A percentile compares a stretch with the other conserved stretches of the same genome.
Evolutionary conservation across 495 filamentous ascomycete species (phyloP).

Genomic region (Annulohypoxylon moriforme): DNA sequence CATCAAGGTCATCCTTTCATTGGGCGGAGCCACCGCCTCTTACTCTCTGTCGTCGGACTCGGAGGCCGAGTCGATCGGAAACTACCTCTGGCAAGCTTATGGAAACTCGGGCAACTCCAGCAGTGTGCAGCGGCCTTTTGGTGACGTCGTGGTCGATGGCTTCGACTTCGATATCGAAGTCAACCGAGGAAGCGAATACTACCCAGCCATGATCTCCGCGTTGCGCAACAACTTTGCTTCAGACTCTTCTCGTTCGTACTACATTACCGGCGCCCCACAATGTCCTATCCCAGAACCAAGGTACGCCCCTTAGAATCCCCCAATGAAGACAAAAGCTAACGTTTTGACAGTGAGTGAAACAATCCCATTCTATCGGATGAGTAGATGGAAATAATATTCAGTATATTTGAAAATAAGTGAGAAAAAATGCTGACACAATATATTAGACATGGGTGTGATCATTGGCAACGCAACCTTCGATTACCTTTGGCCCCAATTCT

Average conservation of each 20-base stretch:
- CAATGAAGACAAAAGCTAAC: too few species aligned
- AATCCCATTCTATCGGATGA: too few species aligned
- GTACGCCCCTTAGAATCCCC: not conserved
- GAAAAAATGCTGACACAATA: too few species aligned
- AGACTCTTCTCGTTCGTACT: slow-evolving; percentile 59
- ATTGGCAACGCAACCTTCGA: slow-evolving; percentile 61
- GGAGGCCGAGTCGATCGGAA: slow-evolving; percentile 60
- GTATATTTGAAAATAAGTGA: too few species aligned
- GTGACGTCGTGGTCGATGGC: slow-evolving; percentile 64
- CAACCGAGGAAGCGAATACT: slow-evolving; percentile 54
- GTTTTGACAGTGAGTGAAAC: too few species aligned
- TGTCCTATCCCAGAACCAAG: slow-evolving; percentile 65
- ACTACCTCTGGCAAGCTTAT: slow-evolving; percentile 66
- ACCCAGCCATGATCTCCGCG: slow-evolving; percentile 54
- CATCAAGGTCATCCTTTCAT: slow-evolving; percentile 61
- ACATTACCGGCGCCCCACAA: slow-evolving; percentile 68
- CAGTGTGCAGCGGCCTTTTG: slow-evolving; percentile 59
- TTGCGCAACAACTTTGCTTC: slow-evolving; percentile 61
- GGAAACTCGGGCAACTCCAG: slow-evolving; percentile 53
- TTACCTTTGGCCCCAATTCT: slow-evolving; percentile 63
- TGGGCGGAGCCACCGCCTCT: slow-evolving; percentile 58
- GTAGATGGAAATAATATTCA: too few species aligned
- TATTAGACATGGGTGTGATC: slow-evolving; percentile 63
- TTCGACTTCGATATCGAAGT: slow-evolving; percentile 70
- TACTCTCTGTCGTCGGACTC: slow-evolving; percentile 54